Evolutionary conservation across 1,284 basidiomycete species (phyloP).

Genomic region (Heliocybe sulcata): DNA sequence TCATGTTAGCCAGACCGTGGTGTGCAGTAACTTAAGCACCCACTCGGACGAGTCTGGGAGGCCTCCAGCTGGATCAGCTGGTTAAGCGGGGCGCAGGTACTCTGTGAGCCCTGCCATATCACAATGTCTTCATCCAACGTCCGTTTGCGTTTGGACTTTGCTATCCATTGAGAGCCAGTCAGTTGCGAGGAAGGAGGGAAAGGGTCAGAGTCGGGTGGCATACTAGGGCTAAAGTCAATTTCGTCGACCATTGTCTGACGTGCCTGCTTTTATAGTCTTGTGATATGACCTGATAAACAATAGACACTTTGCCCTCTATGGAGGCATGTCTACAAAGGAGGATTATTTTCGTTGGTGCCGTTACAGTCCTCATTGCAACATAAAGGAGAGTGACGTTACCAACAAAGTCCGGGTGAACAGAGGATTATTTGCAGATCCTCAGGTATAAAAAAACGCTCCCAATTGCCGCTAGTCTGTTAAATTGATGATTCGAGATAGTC

Average conservation of each 20-base stretch:
- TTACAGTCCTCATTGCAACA: background rate
- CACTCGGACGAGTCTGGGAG: background rate
- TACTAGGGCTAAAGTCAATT: background rate
- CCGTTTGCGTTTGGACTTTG: background rate
- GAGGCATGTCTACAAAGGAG: background rate
- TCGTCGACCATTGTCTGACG: background rate
- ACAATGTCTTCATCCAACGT: background rate
- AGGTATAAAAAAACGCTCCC: too few relatives aligned
- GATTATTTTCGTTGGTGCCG: background rate
- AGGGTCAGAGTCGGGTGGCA: background rate
- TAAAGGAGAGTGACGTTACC: background rate
- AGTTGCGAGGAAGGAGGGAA: constrained; percentile 2
- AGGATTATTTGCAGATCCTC: too few relatives aligned
- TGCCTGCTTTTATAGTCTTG: background rate
- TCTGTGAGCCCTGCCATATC: background rate
- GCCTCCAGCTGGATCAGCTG: background rate
- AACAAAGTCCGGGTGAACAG: background rate
- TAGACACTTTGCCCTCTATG: background rate
- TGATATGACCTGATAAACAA: background rate
- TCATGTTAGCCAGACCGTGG: too few relatives aligned
- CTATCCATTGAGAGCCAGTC: background rate
- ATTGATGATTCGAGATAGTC: too few relatives aligned
- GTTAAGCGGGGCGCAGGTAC: background rate
- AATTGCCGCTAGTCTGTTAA: too few relatives aligned
- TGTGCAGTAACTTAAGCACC: too few relatives aligned